A percentile compares a stretch with the other conserved stretches of the same genome.
Conservation (phyloP, 192 early-diverging fungal genomes). For the Coemansia sp. region DNA sequence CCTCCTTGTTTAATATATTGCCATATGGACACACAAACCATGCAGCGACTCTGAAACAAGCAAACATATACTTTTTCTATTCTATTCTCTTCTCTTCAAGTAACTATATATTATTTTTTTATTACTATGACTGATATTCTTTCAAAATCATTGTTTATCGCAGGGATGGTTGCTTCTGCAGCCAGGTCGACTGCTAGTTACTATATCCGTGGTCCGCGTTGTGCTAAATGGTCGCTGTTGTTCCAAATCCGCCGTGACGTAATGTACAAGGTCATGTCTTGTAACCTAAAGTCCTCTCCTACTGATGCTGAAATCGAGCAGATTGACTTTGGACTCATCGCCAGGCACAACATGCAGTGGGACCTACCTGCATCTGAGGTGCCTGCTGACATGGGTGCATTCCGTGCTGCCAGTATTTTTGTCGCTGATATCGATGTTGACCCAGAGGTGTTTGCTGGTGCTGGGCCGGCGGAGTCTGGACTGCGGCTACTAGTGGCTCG, state of each 20-base stretch:
- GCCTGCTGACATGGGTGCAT: slow-evolving; percentile 23
- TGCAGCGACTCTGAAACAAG: background rate
- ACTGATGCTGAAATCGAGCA: slow-evolving; percentile 41
- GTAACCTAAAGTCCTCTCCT: background rate
- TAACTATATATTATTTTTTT: background rate
- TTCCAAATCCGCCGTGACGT: slow-evolving; percentile 45
- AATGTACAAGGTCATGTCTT: slow-evolving; percentile 17
- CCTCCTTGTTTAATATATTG: background rate
- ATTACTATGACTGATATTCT: slow-evolving; percentile 24
- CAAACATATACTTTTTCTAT: background rate
- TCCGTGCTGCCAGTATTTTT: slow-evolving; percentile 7
- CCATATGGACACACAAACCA: background rate
- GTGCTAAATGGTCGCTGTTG: slow-evolving; percentile 41
- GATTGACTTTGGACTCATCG: slow-evolving; percentile 36
- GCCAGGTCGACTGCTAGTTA: slow-evolving; percentile 41
- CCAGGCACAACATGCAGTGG: slow-evolving; percentile 15
- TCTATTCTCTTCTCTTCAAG: background rate
- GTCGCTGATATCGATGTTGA: slow-evolving; percentile 26
- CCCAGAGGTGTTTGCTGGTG: slow-evolving; percentile 18
- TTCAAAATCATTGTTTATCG: slow-evolving; percentile 12
- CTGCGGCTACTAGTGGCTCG: slow-evolving; percentile 15
- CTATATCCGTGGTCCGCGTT: slow-evolving; percentile 40
- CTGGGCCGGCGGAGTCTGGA: slow-evolving; percentile 27
- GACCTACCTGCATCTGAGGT: slow-evolving; percentile 20
- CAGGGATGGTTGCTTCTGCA: slow-evolving; percentile 13